Base-by-base conservation (phyloP, 768 basidiomycete genomes). In the Mycena leptocephala region DNA sequence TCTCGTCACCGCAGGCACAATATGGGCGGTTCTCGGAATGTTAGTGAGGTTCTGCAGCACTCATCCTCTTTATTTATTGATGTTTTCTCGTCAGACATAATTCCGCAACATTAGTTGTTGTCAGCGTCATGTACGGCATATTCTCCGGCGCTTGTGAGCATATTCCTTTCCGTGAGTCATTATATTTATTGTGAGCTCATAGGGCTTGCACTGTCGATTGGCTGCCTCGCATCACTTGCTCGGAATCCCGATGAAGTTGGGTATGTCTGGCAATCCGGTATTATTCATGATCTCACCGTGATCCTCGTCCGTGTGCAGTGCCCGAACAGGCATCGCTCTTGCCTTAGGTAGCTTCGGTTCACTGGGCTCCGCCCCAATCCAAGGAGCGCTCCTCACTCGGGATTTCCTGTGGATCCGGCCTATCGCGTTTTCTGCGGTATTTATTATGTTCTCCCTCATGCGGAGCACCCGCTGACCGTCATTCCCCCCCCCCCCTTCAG, bases 51-150 rank as follows among this genome's bases (percentile, higher is more conserved):
- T 51, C 37, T 33, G n/a, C n/a, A n/a, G n/a, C n/a, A 13, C 6
- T 32, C 73, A 26, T 59, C 16, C 43, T 20, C 53, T 61, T 32
- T 48, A 35, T 16, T 74, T 24, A 28, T 4, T 32, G 39, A 33
- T 9, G 61, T 32, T 2, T 28, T 48, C 11, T 32, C 20, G 16
- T 26, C 68, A 88, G 87, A 48, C 82, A 85, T 72, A 84, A 80
- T 53, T 73, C 82, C 10, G 84, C 81, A 7, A 84, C 84, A n/a
- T 81, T 89, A 30, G 82, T 88, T 61, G 82, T 83, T 46, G 85
- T 90, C 37, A 83, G 86, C 22, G 79, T 89, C 28, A 79, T 91
- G 48, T 91, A 91, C 71, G 90, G 90, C 9, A 80, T 90, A 56
- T 86, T 87, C 65, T 86, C 89, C 20, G 58, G 70, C 30, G 87